These are phyloP conservation scores for Hordeum pubiflorum DNA, from an alignment of 202 grass and related monocot species.

Conservation along the genomic window DNA sequence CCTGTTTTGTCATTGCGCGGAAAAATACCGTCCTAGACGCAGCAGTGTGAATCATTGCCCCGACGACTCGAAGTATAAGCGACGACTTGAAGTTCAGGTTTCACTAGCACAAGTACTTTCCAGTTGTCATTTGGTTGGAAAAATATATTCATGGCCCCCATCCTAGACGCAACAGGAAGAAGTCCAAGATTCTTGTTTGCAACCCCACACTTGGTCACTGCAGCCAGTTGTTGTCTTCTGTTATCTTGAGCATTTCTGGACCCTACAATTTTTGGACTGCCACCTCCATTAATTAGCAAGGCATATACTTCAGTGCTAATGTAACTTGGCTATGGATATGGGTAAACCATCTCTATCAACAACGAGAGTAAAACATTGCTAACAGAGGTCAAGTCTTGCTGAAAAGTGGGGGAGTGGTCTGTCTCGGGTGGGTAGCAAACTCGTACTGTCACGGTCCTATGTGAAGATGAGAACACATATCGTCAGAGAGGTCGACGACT, in stretches of 20 bases:
- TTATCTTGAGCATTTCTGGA: neutral
- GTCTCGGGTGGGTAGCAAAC: neutral
- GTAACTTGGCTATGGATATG: neutral
- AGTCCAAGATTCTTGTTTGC: neutral
- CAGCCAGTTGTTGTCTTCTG: neutral
- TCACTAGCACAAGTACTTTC: too few relatives aligned
- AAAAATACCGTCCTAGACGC: too few relatives aligned
- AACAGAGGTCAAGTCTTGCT: neutral
- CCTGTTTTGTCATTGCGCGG: too few relatives aligned
- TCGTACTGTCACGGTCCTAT: neutral
- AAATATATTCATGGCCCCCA: neutral
- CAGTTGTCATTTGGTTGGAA: neutral
- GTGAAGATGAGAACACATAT: too few relatives aligned
- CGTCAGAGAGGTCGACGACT: too few relatives aligned
- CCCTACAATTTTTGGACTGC: neutral
- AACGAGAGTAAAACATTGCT: too few relatives aligned
- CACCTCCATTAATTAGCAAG: neutral
- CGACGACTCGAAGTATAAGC: neutral
- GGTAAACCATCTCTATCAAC: neutral
- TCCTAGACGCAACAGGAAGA: neutral
- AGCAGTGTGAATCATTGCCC: too few relatives aligned
- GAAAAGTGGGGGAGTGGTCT: neutral
- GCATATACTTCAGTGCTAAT: neutral
- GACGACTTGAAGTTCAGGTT: neutral
- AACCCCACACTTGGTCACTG: neutral